These are phyloP conservation scores for Angomonas deanei DNA, from an alignment of 208 protist species.

Conservation along the genomic window DNA sequence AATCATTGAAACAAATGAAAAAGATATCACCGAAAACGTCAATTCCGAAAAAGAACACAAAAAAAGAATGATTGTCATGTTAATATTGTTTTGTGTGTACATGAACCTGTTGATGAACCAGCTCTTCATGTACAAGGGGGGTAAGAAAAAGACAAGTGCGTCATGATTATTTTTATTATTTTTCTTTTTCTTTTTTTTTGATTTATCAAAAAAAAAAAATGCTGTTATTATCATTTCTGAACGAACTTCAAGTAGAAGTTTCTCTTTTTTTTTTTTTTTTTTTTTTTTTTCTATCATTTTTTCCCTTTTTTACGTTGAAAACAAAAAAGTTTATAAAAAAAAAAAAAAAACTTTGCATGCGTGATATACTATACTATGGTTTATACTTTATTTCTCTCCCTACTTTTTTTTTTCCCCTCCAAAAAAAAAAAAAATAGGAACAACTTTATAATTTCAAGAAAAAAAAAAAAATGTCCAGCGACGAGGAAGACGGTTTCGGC, in stretches of 20 bases:
- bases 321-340: slow-evolving; percentile 1
- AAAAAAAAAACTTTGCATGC: background rate
- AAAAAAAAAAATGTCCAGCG: slow-evolving; percentile 10
- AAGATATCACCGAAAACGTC: background rate
- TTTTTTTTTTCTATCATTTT: slow-evolving; percentile 8
- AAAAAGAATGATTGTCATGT: background rate
- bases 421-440: slow-evolving; percentile 1
- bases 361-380: background rate
- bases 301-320: background rate
- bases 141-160: background rate
- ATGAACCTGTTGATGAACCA: too few relatives aligned
- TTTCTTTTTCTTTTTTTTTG: background rate
- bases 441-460: background rate
- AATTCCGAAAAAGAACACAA: background rate
- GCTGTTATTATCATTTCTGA: background rate
- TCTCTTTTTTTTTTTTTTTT: slow-evolving; percentile 2
- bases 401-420: background rate
- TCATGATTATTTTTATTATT: background rate
- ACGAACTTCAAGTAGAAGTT: background rate
- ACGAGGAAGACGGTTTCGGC: slow-evolving; percentile 45
- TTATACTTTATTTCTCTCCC: slow-evolving; percentile 4
- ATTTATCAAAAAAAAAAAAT: background rate
- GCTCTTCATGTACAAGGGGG: too few relatives aligned
- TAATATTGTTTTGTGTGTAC: background rate
- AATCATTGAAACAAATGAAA: background rate